A percentile compares a stretch with the other conserved stretches of the same genome.
These are phyloP conservation scores for Colletotrichum aenigma DNA, from an alignment of 2,329 filamentous ascomycete species.

Conservation along the genomic window DNA sequence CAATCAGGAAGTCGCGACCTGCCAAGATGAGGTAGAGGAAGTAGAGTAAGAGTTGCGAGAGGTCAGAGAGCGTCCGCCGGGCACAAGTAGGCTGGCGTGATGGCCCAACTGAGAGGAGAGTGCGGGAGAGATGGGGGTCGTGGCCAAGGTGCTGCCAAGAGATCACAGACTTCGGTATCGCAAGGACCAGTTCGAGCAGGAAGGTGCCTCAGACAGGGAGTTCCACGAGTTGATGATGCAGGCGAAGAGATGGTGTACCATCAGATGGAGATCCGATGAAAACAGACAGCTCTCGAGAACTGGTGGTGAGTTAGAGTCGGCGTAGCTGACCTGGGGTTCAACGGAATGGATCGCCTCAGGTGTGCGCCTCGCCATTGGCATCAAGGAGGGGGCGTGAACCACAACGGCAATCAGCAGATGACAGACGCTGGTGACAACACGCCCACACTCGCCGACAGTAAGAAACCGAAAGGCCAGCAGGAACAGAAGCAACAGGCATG, in stretches of 20 bases:
- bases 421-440: background rate
- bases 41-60: no score
- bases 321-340: fast-evolving
- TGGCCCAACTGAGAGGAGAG: background rate
- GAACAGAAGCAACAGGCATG: no score
- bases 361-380: no score
- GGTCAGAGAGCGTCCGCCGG: no score
- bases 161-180: background rate
- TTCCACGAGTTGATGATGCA: fast-evolving
- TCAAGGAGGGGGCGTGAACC: background rate
- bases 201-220: background rate
- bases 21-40: no score
- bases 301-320: background rate
- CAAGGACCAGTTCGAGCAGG: background rate
- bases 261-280: background rate
- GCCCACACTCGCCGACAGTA: background rate
- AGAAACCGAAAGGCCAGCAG: background rate
- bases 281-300: background rate
- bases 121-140: background rate
- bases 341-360: background rate
- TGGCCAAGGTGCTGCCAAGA: no score
- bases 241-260: background rate
- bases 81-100: no score
- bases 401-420: background rate
- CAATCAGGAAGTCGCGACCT: background rate